Percentiles rank a stretch among this genome's conserved stretches.
phyloP scores from a whole-genome alignment of 2,329 filamentous ascomycete species.

The Pseudocercospora macadamiae region DNA sequence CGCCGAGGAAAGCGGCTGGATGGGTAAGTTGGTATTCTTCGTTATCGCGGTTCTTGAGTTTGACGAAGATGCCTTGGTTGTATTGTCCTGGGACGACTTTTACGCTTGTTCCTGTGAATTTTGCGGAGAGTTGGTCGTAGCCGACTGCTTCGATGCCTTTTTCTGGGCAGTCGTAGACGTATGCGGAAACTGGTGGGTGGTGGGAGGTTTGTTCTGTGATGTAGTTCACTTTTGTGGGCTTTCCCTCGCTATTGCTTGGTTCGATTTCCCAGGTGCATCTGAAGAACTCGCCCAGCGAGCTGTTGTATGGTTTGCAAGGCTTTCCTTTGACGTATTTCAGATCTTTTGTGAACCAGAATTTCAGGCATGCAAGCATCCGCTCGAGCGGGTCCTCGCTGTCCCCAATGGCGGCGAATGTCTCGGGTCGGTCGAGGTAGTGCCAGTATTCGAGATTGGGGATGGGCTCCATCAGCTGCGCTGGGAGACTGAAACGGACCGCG shows the following conservation, averaged over 20 bases:
- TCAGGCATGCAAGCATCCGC: conserved; percentile 89
- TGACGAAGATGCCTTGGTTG: conserved; percentile 95
- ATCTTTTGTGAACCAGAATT: conserved; percentile 99
- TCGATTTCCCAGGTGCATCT: conserved; percentile 96
- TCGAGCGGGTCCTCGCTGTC: conserved; percentile 89
- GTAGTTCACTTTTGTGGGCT: conserved; percentile 80
- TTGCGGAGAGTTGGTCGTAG: conserved; percentile 95
- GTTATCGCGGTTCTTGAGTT: conserved; percentile 73
- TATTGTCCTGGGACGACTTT: conserved; percentile 89
- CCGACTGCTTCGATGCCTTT: conserved; percentile 85
- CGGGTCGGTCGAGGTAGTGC: conserved; percentile 95
- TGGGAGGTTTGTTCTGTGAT: conserved; percentile 98
- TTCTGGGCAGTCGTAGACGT: conserved; percentile 88
- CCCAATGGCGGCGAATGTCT: conserved; percentile 82
- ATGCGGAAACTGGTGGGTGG: conserved; percentile 95
- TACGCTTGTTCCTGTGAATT: conserved; percentile 94
- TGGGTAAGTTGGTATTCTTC: conserved; percentile 96
- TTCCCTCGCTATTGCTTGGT: conserved; percentile 50
- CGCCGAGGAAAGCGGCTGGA: conserved; percentile 88
- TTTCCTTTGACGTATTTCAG: conserved; percentile 98
- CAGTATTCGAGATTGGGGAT: conserved; percentile 98
- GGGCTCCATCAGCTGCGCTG: conserved; percentile 91
- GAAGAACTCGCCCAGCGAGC: conserved; percentile 95
- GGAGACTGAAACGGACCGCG: conserved; percentile 91
- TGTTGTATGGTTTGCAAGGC: conserved; percentile 99